phyloP scores from a whole-genome alignment of 805 yeast species.

The Metahyphopichia silvanorum region DNA sequence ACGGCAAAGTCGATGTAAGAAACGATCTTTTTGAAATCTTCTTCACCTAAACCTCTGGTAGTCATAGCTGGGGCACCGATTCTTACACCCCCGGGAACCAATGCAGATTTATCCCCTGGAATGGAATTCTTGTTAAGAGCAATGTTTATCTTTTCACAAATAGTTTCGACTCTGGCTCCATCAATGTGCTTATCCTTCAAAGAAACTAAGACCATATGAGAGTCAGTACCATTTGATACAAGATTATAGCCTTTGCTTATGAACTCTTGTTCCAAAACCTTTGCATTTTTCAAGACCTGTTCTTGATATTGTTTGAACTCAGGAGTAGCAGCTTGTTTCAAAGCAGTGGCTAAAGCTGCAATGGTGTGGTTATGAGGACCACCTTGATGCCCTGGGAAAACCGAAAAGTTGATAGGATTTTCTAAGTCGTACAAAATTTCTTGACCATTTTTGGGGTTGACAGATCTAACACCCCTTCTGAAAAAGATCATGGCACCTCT shows the following conservation, averaged over 20 bases:
- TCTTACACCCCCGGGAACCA: slow-evolving; percentile 94
- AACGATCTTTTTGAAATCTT: slow-evolving; percentile 79
- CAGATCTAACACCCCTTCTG: slow-evolving; percentile 88
- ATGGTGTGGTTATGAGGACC: slow-evolving; percentile 99
- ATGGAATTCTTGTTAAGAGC: slow-evolving; percentile 96
- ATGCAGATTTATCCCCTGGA: slow-evolving; percentile 94
- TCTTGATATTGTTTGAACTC: slow-evolving; percentile 86
- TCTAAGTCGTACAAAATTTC: slow-evolving; percentile 85
- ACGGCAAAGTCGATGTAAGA: slow-evolving; percentile 78
- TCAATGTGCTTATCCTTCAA: slow-evolving; percentile 78
- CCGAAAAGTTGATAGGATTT: slow-evolving; percentile 89
- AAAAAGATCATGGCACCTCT: slow-evolving; percentile 98
- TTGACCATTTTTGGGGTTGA: slow-evolving; percentile 76
- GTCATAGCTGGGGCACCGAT: slow-evolving; percentile 99
- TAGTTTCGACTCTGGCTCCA: slow-evolving; percentile 94
- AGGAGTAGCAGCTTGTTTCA: slow-evolving; percentile 86
- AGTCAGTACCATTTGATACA: slow-evolving; percentile 93
- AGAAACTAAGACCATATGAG: slow-evolving; percentile 85
- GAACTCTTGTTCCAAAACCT: slow-evolving; percentile 69
- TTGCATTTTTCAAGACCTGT: slow-evolving; percentile 78
- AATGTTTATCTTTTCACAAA: slow-evolving; percentile 84
- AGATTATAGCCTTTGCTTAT: slow-evolving; percentile 62
- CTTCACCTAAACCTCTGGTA: slow-evolving; percentile 82
- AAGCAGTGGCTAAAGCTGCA: slow-evolving; percentile 91
- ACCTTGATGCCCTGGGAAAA: slow-evolving; percentile 99